These are phyloP conservation scores for Leccinum disarticulatum DNA, from an alignment of 768 basidiomycete genomes.

Conservation along the genomic window DNA sequence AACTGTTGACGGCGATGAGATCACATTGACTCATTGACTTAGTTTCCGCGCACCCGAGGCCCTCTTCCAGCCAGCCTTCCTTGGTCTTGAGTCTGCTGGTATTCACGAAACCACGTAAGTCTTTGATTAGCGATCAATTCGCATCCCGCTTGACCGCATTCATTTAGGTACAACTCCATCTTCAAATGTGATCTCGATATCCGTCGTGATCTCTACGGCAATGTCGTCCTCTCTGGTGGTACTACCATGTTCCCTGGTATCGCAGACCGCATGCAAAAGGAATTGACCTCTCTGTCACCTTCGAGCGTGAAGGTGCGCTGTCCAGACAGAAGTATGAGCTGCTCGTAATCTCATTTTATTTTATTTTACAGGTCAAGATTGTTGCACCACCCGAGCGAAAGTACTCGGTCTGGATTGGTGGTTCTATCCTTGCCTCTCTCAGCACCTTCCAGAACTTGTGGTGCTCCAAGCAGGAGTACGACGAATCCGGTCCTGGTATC, in stretches of 20 bases:
- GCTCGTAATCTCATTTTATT: conserved; percentile 1
- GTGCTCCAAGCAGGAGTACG: conserved; percentile 92
- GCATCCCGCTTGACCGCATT: neutral
- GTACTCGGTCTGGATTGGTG: conserved; percentile 95
- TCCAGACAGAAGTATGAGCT: neutral
- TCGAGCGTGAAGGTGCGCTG: conserved; percentile 77
- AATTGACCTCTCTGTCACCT: conserved; percentile 75
- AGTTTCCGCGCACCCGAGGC: conserved; percentile 59
- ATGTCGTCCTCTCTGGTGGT: conserved; percentile 64
- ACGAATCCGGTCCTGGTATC: conserved; percentile 78
- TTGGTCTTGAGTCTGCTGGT: conserved; percentile 78
- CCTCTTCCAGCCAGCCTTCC: conserved; percentile 59
- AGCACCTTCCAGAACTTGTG: conserved; percentile 97
- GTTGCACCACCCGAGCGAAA: conserved; percentile 92
- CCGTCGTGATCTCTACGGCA: conserved; percentile 37
- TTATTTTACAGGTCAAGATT: conserved; percentile 67
- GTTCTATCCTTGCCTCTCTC: conserved; percentile 82
- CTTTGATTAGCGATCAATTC: neutral
- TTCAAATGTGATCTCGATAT: conserved; percentile 70
- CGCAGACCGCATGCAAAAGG: conserved; percentile 94
- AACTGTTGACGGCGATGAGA: neutral
- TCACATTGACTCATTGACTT: neutral
- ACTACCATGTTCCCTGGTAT: conserved; percentile 98
- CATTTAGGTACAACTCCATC: conserved; percentile 54
- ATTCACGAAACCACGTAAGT: conserved; percentile 68